A percentile compares a stretch with the other conserved stretches of the same genome.
These are phyloP conservation scores for Phanerochaete carnosa DNA, from an alignment of 768 basidiomycete species.

Conservation along the genomic window DNA sequence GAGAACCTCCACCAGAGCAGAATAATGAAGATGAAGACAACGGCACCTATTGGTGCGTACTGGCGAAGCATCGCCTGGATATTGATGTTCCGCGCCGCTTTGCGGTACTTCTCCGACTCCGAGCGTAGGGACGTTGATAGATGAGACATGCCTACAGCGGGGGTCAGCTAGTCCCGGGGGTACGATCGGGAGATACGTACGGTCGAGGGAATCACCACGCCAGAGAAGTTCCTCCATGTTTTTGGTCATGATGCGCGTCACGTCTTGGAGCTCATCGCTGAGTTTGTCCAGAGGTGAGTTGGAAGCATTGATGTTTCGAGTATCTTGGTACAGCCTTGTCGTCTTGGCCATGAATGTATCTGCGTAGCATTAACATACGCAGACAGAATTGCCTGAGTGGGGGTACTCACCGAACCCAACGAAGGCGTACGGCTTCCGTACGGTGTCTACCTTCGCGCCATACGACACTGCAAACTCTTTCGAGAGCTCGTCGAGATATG, in stretches of 20 bases:
- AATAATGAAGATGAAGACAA: slow-evolving; percentile 75
- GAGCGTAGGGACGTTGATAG: slow-evolving; percentile 90
- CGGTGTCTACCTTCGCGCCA: slow-evolving; percentile 88
- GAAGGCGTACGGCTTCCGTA: slow-evolving; percentile 97
- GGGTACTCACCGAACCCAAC: slow-evolving; percentile 85
- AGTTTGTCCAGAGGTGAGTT: slow-evolving; percentile 75
- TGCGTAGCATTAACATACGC: slow-evolving; percentile 27
- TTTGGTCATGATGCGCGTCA: slow-evolving; percentile 99
- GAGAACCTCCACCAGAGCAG: slow-evolving; percentile 78
- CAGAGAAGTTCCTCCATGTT: slow-evolving; percentile 99
- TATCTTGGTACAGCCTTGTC: slow-evolving; percentile 91
- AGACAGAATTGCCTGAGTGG: slow-evolving; percentile 2
- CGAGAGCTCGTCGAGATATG: slow-evolving; percentile 93
- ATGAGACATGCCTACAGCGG: slow-evolving; percentile 84
- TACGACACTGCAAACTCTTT: slow-evolving; percentile 95
- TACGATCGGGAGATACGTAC: slow-evolving; percentile 43
- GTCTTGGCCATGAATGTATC: slow-evolving; percentile 99
- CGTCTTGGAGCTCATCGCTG: slow-evolving; percentile 96
- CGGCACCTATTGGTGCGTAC: slow-evolving; percentile 89
- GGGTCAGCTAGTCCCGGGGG: background rate
- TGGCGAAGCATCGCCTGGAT: slow-evolving; percentile 91
- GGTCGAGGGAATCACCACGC: slow-evolving; percentile 95
- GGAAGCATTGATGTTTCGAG: slow-evolving; percentile 70
- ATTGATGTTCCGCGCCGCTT: slow-evolving; percentile 93
- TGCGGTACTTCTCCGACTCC: slow-evolving; percentile 97